Base-by-base conservation (phyloP, 805 yeast species). In the Barnettozyma salicaria region DNA sequence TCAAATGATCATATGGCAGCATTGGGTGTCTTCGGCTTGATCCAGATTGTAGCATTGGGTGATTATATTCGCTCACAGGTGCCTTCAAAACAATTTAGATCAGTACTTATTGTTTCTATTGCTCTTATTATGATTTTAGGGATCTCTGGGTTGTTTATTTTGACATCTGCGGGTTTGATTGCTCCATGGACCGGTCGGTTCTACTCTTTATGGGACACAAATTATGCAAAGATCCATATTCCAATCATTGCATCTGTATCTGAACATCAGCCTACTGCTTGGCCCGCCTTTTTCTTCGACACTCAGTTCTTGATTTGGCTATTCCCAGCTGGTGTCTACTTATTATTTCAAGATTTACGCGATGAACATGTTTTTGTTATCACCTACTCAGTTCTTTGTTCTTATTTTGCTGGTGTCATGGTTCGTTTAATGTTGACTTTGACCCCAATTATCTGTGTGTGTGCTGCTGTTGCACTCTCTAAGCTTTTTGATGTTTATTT, bases 181-280 rank as follows among this genome's bases (percentile, higher is more conserved):
- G 97, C 97, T 25, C 99, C 99, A 38, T 92, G 99, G 98, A 88
- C 97, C 9, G 99, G 99, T 49, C 82, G 99, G 64, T 94, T 92
- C 69, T 92, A 92, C 65, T 89, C 97, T 2, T 67, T 94, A 49
- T 92, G 98, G 98, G 98, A 92, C 60, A 92, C 98, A 5, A 82
- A 75, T 60, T 92, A 94, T 56, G 99, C 99, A 45, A 90, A 89
- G 68, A 84, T 92, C 48, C 98, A 92, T 59, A 92, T 92, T 53
- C 99, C 98, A 30, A 92, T 92, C 58, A 92, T 92, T 63, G 98
- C 99, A 2, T 89, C 97, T 4, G 98, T 92, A 26, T 86, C 96
- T 11, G 99, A 92, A 67, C 99, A 92, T 69, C 99, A 92, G 70
- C 99, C 99, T 42, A 90, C 97, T n/a, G 96, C 98, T 4, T 92